These are phyloP conservation scores for Macrolepiota albuminosa DNA, from an alignment of 768 basidiomycete genomes.

Conservation along the genomic window DNA sequence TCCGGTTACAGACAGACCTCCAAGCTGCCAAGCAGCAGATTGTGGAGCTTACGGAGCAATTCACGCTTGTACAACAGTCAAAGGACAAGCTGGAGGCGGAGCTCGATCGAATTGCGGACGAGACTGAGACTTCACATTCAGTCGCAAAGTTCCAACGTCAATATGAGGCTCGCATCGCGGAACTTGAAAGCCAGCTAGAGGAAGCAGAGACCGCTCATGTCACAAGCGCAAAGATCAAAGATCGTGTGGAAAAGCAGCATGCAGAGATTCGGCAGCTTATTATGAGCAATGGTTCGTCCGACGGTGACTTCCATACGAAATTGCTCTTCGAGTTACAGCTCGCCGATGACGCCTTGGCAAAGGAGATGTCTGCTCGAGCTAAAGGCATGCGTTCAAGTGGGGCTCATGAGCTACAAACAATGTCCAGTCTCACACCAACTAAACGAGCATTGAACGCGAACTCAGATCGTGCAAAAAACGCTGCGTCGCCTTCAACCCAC, in stretches of 20 bases:
- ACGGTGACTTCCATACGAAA: conserved; percentile 56
- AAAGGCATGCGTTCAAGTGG: conserved; percentile 28
- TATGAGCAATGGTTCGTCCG: conserved; percentile 49
- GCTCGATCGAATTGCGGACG: conserved; percentile 60
- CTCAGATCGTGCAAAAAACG: conserved; percentile 23
- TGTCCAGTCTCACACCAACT: conserved; percentile 45
- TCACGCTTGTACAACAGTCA: conserved; percentile 50
- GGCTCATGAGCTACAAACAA: conserved; percentile 29
- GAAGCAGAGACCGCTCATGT: conserved; percentile 48
- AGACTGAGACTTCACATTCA: conserved; percentile 47
- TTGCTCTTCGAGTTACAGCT: conserved; percentile 59
- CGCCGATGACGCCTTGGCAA: conserved; percentile 52
- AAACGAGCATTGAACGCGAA: conserved; percentile 35
- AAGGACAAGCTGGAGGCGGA: conserved; percentile 66
- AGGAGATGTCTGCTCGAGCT: conserved; percentile 41
- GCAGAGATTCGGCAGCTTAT: conserved; percentile 69
- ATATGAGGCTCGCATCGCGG: conserved; percentile 56
- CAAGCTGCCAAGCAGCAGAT: conserved; percentile 50
- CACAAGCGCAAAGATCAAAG: conserved; percentile 51
- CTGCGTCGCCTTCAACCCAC: conserved; percentile 26
- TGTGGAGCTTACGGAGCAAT: conserved; percentile 49
- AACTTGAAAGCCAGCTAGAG: conserved; percentile 57
- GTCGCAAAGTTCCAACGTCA: conserved; percentile 58
- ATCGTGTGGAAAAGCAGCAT: conserved; percentile 63
- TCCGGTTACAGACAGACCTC: conserved; percentile 58